Percentiles rank a stretch among this genome's conserved stretches.
Evolutionary conservation across 148 eudicot genomes (phyloP).

Genomic region (Spergularia bocconei): DNA sequence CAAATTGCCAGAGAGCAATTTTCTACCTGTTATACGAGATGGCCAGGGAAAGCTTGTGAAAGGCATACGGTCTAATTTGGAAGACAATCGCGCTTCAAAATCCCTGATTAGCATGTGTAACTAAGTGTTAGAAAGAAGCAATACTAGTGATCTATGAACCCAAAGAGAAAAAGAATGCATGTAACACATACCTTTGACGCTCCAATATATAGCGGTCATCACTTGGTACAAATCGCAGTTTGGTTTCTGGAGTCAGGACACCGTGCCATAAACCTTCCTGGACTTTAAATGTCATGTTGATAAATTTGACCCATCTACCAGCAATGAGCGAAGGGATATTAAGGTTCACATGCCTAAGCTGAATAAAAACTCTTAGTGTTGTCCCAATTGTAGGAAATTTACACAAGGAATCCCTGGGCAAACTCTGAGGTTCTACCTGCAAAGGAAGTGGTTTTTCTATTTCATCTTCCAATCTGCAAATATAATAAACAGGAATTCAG

Average conservation of each 20-base stretch:
- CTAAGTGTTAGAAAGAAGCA: slow-evolving; percentile 4
- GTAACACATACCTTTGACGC: slow-evolving; percentile 48
- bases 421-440: slow-evolving; percentile 49
- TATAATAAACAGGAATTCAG: slow-evolving; percentile 18
- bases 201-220: slow-evolving; percentile 48
- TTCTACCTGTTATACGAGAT: slow-evolving; percentile 59
- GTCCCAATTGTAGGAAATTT: slow-evolving; percentile 73
- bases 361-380: slow-evolving; percentile 52
- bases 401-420: slow-evolving; percentile 59
- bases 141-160: not conserved
- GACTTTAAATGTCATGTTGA: slow-evolving; percentile 42
- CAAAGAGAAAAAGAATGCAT: not conserved
- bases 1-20: slow-evolving; percentile 8
- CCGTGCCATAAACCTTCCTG: slow-evolving; percentile 67
- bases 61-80: slow-evolving; percentile 74
- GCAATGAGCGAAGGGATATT: slow-evolving; percentile 43
- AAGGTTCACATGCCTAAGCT: slow-evolving; percentile 44
- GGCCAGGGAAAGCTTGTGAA: slow-evolving; percentile 69
- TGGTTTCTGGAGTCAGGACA: slow-evolving; percentile 52
- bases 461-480: slow-evolving; percentile 64
- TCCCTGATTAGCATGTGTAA: slow-evolving; percentile 33
- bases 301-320: slow-evolving; percentile 70
- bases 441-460: slow-evolving; percentile 53
- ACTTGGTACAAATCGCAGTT: slow-evolving; percentile 53
- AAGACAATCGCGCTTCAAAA: slow-evolving; percentile 45